Evolutionary conservation across 306 rosid species (phyloP).

Genomic region (Cicer pinnatifidum): DNA sequence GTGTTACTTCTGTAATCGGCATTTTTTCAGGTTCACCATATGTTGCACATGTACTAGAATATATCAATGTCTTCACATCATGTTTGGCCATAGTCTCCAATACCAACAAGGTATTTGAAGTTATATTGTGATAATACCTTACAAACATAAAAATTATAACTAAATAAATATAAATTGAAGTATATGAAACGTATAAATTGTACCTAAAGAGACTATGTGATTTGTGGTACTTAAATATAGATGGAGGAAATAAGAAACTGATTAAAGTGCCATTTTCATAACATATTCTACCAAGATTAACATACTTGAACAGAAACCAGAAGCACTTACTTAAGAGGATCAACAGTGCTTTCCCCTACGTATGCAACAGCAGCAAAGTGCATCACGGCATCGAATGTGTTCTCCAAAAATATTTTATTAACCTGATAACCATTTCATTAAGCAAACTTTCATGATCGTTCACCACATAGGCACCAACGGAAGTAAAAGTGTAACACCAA

Average conservation of each 20-base stretch:
- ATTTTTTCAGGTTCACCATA: constrained; percentile 94
- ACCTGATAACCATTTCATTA: constrained; percentile 73
- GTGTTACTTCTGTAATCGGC: constrained; percentile 93
- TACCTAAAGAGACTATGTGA: neutral
- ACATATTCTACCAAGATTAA: constrained; percentile 37
- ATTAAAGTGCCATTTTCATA: constrained; percentile 21
- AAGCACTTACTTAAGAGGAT: constrained; percentile 87
- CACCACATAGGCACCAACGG: neutral
- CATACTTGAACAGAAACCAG: constrained; percentile 27
- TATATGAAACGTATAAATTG: neutral
- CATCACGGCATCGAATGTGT: constrained; percentile 94
- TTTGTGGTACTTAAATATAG: constrained; percentile 16
- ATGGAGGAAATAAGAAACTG: constrained; percentile 18
- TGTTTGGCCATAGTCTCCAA: constrained; percentile 82
- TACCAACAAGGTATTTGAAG: constrained; percentile 83
- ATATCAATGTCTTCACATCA: constrained; percentile 86
- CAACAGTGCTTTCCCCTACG: constrained; percentile 93
- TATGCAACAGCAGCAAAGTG: constrained; percentile 99
- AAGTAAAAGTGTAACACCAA: constrained; percentile 6
- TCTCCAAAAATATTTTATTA: constrained; percentile 79
- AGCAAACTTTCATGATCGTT: constrained; percentile 35
- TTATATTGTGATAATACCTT: constrained; percentile 98
- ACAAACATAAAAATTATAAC: constrained; percentile 25
- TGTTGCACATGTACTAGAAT: constrained; percentile 97
- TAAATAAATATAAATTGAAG: neutral